phyloP scores from a whole-genome alignment of 2,329 filamentous ascomycete genomes.

The Arthrobotrys conoides region DNA sequence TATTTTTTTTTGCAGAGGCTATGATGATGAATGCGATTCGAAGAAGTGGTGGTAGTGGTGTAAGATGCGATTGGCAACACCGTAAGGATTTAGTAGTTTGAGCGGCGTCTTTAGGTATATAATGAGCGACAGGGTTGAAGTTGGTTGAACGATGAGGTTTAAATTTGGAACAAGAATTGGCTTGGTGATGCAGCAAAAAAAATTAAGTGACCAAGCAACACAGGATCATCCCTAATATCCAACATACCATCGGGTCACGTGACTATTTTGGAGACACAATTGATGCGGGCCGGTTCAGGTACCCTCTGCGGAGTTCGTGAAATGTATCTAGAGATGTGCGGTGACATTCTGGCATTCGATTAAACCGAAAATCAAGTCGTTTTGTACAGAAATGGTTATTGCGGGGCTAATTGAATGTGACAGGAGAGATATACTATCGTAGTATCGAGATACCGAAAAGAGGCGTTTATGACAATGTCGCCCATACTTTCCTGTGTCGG shows the following conservation, averaged over 20 bases:
- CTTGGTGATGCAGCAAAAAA: slow-evolving; percentile 16
- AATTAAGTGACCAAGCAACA: slow-evolving; percentile 15
- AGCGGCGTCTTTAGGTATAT: neutral
- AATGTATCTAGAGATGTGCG: neutral
- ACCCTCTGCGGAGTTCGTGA: neutral
- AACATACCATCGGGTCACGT: slow-evolving; percentile 7
- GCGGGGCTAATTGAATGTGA: neutral
- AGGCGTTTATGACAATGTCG: too few species aligned
- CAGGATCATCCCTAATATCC: neutral
- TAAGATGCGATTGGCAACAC: neutral
- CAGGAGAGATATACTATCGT: too few species aligned
- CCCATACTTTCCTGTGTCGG: too few species aligned
- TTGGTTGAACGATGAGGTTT: neutral
- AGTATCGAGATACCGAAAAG: too few species aligned
- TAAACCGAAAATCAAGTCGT: neutral
- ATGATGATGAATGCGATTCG: neutral
- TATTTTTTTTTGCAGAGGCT: too few species aligned
- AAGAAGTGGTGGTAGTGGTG: neutral
- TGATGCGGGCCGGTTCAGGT: neutral
- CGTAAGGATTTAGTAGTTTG: neutral
- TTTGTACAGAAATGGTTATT: neutral
- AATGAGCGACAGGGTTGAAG: neutral
- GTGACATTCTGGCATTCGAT: neutral
- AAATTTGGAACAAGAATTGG: too few species aligned
- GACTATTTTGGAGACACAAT: neutral